Conservation (phyloP, 2,329 filamentous ascomycete species). For the Phialemonium atrogriseum region DNA sequence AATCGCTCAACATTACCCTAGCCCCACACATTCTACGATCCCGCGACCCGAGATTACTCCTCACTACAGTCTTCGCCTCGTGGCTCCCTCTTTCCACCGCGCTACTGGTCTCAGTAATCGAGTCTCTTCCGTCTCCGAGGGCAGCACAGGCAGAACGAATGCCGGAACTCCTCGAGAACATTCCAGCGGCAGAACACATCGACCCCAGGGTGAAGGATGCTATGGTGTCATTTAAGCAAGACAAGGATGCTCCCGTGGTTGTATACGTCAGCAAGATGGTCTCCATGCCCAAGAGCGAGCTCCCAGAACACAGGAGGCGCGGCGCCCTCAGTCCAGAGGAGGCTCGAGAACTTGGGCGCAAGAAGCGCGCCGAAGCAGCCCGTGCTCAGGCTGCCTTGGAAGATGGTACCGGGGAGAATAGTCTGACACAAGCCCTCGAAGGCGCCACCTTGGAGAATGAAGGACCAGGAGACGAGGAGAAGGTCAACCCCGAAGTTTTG, state of each 20-base stretch:
- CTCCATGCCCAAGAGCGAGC: constrained; percentile 83
- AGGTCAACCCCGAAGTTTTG: constrained; percentile 72
- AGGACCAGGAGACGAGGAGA: constrained; percentile 38
- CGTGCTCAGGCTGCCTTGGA: constrained; percentile 57
- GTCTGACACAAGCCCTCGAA: constrained; percentile 52
- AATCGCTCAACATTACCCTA: constrained; percentile 76
- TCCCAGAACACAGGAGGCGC: constrained; percentile 76
- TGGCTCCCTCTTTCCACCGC: constrained; percentile 94
- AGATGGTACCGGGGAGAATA: constrained; percentile 37
- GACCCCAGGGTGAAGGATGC: constrained; percentile 64
- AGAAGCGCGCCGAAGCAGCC: constrained; percentile 83
- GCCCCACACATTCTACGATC: constrained; percentile 78
- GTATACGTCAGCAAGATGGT: constrained; percentile 99
- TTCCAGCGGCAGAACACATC: constrained; percentile 68
- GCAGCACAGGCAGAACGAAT: constrained; percentile 72
- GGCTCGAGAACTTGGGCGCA: constrained; percentile 76
- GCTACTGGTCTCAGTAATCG: constrained; percentile 84
- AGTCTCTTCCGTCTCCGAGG: constrained; percentile 80
- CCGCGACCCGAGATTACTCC: constrained; percentile 71
- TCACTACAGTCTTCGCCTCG: constrained; percentile 77
- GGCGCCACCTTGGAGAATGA: constrained; percentile 50
- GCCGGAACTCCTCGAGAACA: constrained; percentile 68
- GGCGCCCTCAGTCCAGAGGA: constrained; percentile 80
- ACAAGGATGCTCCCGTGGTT: constrained; percentile 67
- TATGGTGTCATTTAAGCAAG: constrained; percentile 71